A percentile compares a stretch with the other conserved stretches of the same genome.
phyloP scores from a whole-genome alignment of 116 monocot genomes.

The Trichopus zeylanicus region DNA sequence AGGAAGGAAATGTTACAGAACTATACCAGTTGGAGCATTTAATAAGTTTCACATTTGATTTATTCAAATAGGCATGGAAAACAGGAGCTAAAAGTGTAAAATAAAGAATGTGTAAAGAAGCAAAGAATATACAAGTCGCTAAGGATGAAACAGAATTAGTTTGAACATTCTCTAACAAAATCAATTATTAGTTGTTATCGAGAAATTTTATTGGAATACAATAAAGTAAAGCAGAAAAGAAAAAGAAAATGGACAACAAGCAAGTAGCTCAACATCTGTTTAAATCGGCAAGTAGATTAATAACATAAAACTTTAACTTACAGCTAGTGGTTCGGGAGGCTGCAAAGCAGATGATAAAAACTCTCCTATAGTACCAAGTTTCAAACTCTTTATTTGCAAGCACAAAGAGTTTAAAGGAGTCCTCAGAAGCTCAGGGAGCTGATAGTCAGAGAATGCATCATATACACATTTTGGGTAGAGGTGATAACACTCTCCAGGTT shows the following conservation, averaged over 20 bases:
- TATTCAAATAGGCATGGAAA: background rate
- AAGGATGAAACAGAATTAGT: too few species aligned
- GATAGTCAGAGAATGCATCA: constrained; percentile 96
- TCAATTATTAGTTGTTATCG: too few species aligned
- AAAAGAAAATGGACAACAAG: background rate
- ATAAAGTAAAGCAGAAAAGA: background rate
- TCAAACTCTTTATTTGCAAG: constrained; percentile 96
- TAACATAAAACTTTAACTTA: constrained; percentile 22
- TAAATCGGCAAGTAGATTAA: constrained; percentile 1
- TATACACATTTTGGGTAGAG: constrained; percentile 98
- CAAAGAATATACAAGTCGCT: too few species aligned
- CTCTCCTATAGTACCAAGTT: constrained; percentile 80
- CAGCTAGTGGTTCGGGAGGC: constrained; percentile 86
- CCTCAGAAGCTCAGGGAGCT: constrained; percentile 95
- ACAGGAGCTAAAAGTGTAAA: background rate
- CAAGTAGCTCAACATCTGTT: background rate
- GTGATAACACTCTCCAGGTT: constrained; percentile 96
- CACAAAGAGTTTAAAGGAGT: constrained; percentile 95
- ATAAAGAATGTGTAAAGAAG: too few species aligned
- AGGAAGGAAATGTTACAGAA: background rate
- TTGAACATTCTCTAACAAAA: too few species aligned
- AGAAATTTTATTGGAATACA: too few species aligned
- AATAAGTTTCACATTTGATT: background rate
- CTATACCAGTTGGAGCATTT: too few species aligned
- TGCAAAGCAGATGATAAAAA: constrained; percentile 93